Evolutionary conservation across 2,329 filamentous ascomycete species (phyloP).

Genomic region (Ceratocystis huliohia): DNA sequence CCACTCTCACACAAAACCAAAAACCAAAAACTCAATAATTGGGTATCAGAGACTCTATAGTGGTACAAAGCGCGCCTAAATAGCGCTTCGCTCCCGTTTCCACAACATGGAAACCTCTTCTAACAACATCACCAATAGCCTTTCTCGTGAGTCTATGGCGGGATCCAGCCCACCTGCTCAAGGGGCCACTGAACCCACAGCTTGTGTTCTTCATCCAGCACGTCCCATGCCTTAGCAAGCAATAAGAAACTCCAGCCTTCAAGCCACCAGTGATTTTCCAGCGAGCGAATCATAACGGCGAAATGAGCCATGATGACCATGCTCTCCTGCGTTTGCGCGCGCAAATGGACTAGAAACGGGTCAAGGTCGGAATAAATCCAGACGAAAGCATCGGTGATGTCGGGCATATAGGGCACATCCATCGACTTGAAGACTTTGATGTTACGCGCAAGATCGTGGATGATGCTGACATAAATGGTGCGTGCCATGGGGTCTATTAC

Average conservation of each 20-base stretch:
- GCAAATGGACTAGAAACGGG: conserved; percentile 28
- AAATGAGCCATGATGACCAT: conserved; percentile 29
- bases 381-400: conserved; percentile 31
- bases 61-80: background rate
- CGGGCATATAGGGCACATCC: conserved; percentile 21
- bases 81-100: no score
- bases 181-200: conserved; percentile 28
- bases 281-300: conserved; percentile 27
- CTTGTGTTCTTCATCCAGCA: conserved; percentile 29
- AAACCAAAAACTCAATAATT: background rate
- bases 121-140: background rate
- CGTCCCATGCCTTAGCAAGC: conserved; percentile 26
- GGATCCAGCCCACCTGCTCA: conserved; percentile 21
- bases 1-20: background rate
- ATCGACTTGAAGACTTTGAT: conserved; percentile 13
- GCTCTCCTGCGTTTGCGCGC: conserved; percentile 24
- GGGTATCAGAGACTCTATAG: background rate
- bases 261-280: conserved; percentile 29
- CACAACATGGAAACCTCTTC: background rate
- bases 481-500: conserved; percentile 13
- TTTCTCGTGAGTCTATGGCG: conserved; percentile 5
- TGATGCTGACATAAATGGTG: conserved; percentile 9
- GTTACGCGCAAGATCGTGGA: conserved; percentile 16
- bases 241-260: conserved; percentile 29
- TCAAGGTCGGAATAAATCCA: conserved; percentile 31